phyloP scores from a whole-genome alignment of 495 filamentous ascomycete species.

The Podospora australis region DNA sequence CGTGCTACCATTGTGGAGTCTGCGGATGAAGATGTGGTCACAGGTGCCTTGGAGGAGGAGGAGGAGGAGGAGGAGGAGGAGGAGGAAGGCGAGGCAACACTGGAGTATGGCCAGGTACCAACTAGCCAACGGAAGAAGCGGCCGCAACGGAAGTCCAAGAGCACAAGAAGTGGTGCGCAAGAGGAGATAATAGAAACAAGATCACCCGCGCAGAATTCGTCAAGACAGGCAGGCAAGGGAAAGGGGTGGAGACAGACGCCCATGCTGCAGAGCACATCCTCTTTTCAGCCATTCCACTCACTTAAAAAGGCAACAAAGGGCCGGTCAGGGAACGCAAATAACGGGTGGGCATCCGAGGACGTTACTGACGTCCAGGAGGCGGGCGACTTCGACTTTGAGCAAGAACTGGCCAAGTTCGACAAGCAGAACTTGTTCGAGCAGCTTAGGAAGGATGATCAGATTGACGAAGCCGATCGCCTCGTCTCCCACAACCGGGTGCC shows the following conservation, averaged over 20 bases:
- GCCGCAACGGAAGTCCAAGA: conserved; percentile 14
- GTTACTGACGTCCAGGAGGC: conserved; percentile 94
- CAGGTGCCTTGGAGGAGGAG: no score
- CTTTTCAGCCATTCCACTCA: conserved; percentile 50
- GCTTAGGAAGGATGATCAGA: conserved; percentile 76
- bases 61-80: conserved; percentile 19
- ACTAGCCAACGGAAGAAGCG: conserved; percentile 20
- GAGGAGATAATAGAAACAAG: conserved; percentile 18
- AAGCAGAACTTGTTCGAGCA: conserved; percentile 84
- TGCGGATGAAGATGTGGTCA: conserved; percentile 15
- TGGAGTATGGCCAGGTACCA: conserved; percentile 12
- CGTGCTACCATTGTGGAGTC: conserved; percentile 9
- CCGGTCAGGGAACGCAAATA: conserved; percentile 51
- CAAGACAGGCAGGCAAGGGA: conserved; percentile 33
- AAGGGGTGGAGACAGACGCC: conserved; percentile 84
- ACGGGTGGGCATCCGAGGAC: conserved; percentile 94
- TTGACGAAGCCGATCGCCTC: conserved; percentile 81
- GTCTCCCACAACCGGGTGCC: conserved; percentile 80
- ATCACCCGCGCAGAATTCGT: conserved; percentile 2
- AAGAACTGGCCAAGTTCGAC: conserved; percentile 85
- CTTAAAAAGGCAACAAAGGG: conserved; percentile 49
- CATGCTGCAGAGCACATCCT: conserved; percentile 56
- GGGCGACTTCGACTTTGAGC: conserved; percentile 89
- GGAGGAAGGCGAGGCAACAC: conserved; percentile 2
- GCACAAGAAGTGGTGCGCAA: conserved; percentile 6